A percentile compares a stretch with the other conserved stretches of the same genome.
These are phyloP conservation scores for Ophiostoma tasmaniense DNA, from an alignment of 2,329 filamentous ascomycete genomes.

Conservation along the genomic window DNA sequence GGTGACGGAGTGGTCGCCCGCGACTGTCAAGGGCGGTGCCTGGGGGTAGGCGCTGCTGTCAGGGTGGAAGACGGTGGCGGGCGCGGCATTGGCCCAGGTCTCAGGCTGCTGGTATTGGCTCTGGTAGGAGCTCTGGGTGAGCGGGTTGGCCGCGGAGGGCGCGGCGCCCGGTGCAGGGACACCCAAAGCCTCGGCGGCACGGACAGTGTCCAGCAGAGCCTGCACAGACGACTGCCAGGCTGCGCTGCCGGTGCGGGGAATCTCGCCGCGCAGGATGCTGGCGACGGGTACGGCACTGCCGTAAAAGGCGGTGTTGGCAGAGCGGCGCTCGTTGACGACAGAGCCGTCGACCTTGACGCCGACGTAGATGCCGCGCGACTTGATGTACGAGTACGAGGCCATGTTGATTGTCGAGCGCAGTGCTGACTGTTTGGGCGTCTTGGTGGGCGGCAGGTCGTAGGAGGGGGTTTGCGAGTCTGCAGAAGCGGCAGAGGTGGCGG, in stretches of 20 bases:
- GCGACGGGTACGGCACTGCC: conserved; percentile 46
- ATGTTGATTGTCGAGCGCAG: conserved; percentile 26
- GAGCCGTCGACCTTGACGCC: conserved; percentile 83
- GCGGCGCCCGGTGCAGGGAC: conserved; percentile 3
- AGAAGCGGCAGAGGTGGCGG: neutral
- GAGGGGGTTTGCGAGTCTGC: neutral
- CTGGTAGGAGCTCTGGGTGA: neutral
- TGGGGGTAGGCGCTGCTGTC: conserved; percentile 2
- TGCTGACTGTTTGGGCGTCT: conserved; percentile 20
- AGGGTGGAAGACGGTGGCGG: conserved; percentile 10
- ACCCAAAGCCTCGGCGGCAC: conserved; percentile 29
- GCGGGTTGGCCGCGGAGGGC: conserved; percentile 11
- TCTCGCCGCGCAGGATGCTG: conserved; percentile 40
- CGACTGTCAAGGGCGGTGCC: neutral
- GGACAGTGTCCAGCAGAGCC: conserved; percentile 30
- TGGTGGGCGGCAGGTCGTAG: conserved; percentile 13
- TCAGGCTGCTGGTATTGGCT: neutral
- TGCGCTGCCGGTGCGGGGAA: conserved; percentile 22
- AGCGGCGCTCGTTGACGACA: conserved; percentile 73
- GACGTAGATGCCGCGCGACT: conserved; percentile 80
- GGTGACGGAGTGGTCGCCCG: neutral
- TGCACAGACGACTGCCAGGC: conserved; percentile 29
- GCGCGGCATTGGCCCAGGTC: conserved; percentile 12
- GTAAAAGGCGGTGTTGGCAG: conserved; percentile 84
- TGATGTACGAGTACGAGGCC: conserved; percentile 61